A percentile compares a stretch with the other conserved stretches of the same genome.
Evolutionary conservation across 225 moss, liverwort and hornwort genomes (phyloP).

Genomic region (Straminergon stramineum): DNA sequence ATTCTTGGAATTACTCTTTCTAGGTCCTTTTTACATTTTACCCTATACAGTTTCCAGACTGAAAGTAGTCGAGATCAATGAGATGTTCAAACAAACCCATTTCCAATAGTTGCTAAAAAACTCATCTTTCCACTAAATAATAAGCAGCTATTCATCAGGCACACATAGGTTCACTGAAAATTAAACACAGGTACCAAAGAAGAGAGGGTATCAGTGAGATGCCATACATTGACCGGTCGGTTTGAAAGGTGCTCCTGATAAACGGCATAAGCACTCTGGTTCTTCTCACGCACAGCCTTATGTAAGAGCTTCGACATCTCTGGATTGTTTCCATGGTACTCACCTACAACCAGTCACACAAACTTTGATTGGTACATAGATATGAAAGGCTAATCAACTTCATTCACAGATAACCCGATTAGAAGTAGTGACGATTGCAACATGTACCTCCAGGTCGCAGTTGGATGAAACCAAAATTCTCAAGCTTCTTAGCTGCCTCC

Average conservation of each 20-base stretch:
- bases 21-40: not conserved
- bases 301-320: constrained; percentile 99
- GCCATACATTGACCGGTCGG: constrained; percentile 69
- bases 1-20: not conserved
- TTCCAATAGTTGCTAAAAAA: not conserved
- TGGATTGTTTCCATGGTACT: constrained; percentile 95
- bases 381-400: not conserved
- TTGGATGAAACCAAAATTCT: constrained; percentile 94
- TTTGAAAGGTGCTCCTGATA: constrained; percentile 79
- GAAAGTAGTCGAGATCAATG: not conserved
- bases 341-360: constrained; percentile 38
- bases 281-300: constrained; percentile 89
- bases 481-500: constrained; percentile 75
- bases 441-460: constrained; percentile 72
- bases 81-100: not conserved
- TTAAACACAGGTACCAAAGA: not conserved
- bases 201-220: not conserved
- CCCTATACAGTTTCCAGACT: not conserved
- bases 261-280: constrained; percentile 78
- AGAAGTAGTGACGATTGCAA: not conserved
- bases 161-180: not conserved
- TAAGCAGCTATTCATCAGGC: not conserved
- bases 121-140: not conserved
- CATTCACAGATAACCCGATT: not conserved
- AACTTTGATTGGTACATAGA: not conserved